These are phyloP conservation scores for Gardenia jasminoides DNA, from an alignment of 257 asterid species.

Conservation along the genomic window DNA sequence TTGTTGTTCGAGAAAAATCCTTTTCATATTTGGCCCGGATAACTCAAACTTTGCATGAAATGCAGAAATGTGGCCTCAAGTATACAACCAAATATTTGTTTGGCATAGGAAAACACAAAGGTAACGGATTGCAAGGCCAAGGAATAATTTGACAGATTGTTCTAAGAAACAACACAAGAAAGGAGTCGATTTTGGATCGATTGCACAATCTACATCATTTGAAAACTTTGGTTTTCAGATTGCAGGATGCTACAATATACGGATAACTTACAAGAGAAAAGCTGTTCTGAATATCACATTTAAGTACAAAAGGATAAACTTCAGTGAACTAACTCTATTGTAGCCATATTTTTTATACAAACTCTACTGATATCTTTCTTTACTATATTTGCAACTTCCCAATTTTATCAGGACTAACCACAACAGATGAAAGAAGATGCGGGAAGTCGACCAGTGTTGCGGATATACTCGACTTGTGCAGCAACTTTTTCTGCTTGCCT, in stretches of 20 bases:
- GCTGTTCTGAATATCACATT: background rate
- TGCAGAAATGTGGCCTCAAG: too few relatives aligned
- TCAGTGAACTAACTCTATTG: background rate
- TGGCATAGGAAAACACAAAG: too few relatives aligned
- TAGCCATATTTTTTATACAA: background rate
- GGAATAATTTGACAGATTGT: background rate
- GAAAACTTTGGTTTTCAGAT: background rate
- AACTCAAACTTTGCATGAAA: too few relatives aligned
- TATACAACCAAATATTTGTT: too few relatives aligned
- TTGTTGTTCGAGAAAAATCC: too few relatives aligned
- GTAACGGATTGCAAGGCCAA: background rate
- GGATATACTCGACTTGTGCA: slow-evolving; percentile 70
- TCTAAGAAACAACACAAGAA: background rate
- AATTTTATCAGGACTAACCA: slow-evolving; percentile 58
- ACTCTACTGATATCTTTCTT: background rate
- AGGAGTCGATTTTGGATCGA: background rate
- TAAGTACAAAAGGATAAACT: background rate
- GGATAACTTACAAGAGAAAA: slow-evolving; percentile 5
- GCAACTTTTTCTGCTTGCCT: slow-evolving; percentile 68
- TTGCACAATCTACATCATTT: background rate
- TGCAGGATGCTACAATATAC: slow-evolving; percentile 8
- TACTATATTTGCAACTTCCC: background rate
- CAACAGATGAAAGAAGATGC: slow-evolving; percentile 66
- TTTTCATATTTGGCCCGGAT: too few relatives aligned
- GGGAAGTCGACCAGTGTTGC: slow-evolving; percentile 82